Conservation (phyloP, 306 rosid species). For the Cucurbita ficifolia region DNA sequence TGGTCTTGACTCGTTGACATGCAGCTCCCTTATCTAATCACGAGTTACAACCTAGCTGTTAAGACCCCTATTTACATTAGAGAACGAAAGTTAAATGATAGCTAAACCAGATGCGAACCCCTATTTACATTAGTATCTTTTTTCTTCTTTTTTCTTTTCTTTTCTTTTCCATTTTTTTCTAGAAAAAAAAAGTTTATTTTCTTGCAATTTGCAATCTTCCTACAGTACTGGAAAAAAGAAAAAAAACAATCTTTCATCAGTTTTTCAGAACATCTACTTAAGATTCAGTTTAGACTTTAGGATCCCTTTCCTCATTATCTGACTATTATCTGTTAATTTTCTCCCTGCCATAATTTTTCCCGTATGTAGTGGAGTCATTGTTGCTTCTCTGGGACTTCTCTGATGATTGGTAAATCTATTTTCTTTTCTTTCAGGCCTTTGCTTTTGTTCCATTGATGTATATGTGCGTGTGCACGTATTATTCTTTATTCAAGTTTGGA, state of each 20-base stretch:
- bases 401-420: constrained; percentile 13
- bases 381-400: constrained; percentile 1
- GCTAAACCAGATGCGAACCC: neutral
- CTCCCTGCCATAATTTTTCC: neutral
- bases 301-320: neutral
- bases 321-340: neutral
- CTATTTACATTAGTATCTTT: too few species aligned
- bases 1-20: neutral
- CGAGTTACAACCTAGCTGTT: neutral
- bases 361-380: neutral
- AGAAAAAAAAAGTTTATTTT: neutral
- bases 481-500: constrained; percentile 89
- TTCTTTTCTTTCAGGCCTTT: constrained; percentile 47
- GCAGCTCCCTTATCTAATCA: neutral
- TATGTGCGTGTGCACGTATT: constrained; percentile 96
- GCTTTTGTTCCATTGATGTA: constrained; percentile 93
- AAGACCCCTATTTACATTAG: neutral
- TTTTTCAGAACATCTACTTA: neutral
- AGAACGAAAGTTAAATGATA: neutral
- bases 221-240: neutral
- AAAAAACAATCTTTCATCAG: neutral
- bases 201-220: neutral
- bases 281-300: neutral
- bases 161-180: too few species aligned
- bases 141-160: neutral